These are phyloP conservation scores for Vaccinium macrocarpon DNA, from an alignment of 148 eudicot species.

Conservation along the genomic window DNA sequence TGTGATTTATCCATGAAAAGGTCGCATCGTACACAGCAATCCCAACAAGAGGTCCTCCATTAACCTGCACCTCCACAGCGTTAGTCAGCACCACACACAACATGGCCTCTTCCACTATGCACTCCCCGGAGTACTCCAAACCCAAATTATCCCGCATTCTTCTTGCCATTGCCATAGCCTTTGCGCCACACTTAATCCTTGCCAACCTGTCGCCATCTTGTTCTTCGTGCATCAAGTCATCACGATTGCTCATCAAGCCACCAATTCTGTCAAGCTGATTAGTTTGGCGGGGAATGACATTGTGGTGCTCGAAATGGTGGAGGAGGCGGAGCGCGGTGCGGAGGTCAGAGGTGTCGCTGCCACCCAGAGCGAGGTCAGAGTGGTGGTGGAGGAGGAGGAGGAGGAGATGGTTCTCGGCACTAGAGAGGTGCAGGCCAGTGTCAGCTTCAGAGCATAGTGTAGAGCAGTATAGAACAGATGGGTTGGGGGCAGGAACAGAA, in stretches of 20 bases:
- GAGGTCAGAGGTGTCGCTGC: slow-evolving; percentile 49
- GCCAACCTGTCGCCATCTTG: slow-evolving; percentile 13
- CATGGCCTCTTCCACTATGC: slow-evolving; percentile 44
- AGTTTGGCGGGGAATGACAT: neutral
- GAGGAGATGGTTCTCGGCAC: slow-evolving; percentile 50
- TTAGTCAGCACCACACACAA: slow-evolving; percentile 59
- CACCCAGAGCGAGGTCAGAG: slow-evolving; percentile 21
- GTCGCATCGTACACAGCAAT: slow-evolving; percentile 55
- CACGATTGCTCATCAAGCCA: slow-evolving; percentile 44
- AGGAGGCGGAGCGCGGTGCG: slow-evolving; percentile 70
- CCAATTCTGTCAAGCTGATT: slow-evolving; percentile 28
- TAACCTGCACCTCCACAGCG: slow-evolving; percentile 63
- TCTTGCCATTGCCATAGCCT: slow-evolving; percentile 48
- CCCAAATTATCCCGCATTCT: slow-evolving; percentile 32
- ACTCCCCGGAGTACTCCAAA: slow-evolving; percentile 15
- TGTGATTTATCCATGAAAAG: slow-evolving; percentile 81
- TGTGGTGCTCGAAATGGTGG: slow-evolving; percentile 24
- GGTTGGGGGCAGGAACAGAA: slow-evolving; percentile 1
- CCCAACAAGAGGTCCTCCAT: slow-evolving; percentile 37
- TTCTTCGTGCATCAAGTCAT: slow-evolving; percentile 11
- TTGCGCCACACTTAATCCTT: slow-evolving; percentile 45
- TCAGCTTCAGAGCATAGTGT: slow-evolving; percentile 33
- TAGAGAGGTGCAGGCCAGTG: slow-evolving; percentile 41
- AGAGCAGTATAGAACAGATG: slow-evolving; percentile 40
- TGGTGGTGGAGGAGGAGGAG: slow-evolving; percentile 39